Evolutionary conservation across 2,329 filamentous ascomycete species (phyloP).

Genomic region (Neoscytalidium dimidiatum): DNA sequence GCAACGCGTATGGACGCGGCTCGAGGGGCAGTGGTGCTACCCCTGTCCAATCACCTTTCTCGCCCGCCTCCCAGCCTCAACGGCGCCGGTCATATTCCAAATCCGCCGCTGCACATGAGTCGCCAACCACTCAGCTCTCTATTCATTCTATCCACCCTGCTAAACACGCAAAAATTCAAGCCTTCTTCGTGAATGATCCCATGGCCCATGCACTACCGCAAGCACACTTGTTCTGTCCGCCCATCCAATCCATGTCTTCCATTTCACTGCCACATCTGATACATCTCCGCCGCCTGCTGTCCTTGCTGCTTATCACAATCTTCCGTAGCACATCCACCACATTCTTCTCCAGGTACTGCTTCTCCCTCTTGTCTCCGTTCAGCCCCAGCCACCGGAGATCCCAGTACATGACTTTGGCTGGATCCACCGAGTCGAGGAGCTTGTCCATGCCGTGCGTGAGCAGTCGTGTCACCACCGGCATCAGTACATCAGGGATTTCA

Average conservation of each 20-base stretch:
- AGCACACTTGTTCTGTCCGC: slow-evolving; percentile 42
- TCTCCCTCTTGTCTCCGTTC: slow-evolving; percentile 58
- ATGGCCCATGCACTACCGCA: slow-evolving; percentile 42
- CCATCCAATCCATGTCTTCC: slow-evolving; percentile 47
- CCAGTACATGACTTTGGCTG: slow-evolving; percentile 69
- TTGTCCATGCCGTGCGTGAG: slow-evolving; percentile 41
- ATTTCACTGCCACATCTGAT: slow-evolving; percentile 48
- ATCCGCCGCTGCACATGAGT: neutral
- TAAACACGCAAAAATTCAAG: neutral
- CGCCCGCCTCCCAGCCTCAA: neutral
- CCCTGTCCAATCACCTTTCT: neutral
- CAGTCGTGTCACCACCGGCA: slow-evolving; percentile 50
- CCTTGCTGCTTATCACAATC: slow-evolving; percentile 26
- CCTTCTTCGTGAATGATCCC: slow-evolving; percentile 19
- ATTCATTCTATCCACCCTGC: neutral
- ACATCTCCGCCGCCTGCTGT: slow-evolving; percentile 40
- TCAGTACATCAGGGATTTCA: slow-evolving; percentile 53
- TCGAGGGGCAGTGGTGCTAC: neutral
- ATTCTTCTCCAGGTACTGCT: slow-evolving; percentile 62
- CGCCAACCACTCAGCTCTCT: neutral
- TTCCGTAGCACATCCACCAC: slow-evolving; percentile 61
- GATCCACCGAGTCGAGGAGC: slow-evolving; percentile 57
- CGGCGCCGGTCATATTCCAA: neutral
- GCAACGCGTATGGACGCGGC: neutral
- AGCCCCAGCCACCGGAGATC: slow-evolving; percentile 71